These are phyloP conservation scores for Tulasnella sp. DNA, from an alignment of 768 basidiomycete species.

Conservation along the genomic window DNA sequence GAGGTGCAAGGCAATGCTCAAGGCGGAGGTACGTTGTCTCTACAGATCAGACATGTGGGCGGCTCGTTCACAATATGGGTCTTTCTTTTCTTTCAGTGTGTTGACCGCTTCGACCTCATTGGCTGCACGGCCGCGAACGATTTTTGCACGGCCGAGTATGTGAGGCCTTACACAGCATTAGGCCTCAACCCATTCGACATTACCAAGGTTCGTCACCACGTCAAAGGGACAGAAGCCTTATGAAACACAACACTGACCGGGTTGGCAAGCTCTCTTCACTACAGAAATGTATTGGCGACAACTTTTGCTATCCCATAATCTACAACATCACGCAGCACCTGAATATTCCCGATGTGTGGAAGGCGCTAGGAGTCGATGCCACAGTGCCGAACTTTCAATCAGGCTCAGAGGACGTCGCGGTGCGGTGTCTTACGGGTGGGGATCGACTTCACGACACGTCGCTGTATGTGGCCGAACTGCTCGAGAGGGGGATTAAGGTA, in stretches of 20 bases:
- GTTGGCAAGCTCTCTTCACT: too few relatives aligned
- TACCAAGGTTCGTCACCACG: neutral
- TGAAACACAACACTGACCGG: too few relatives aligned
- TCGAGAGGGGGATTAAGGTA: constrained; percentile 62
- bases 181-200: constrained; percentile 30
- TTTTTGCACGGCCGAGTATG: constrained; percentile 55
- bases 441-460: constrained; percentile 29
- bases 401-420: constrained; percentile 44
- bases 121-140: constrained; percentile 52
- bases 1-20: constrained; percentile 50
- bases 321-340: constrained; percentile 43
- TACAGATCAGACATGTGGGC: too few relatives aligned
- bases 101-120: constrained; percentile 54
- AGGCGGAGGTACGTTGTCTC: constrained; percentile 30
- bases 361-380: constrained; percentile 46
- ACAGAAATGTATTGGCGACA: constrained; percentile 44
- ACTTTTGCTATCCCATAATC: constrained; percentile 43
- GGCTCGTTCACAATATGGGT: too few relatives aligned
- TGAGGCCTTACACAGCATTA: constrained; percentile 30
- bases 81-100: constrained; percentile 40
- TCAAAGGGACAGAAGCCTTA: too few relatives aligned
- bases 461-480: constrained; percentile 48
- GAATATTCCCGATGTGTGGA: constrained; percentile 43
- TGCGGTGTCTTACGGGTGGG: constrained; percentile 42
- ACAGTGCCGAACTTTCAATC: constrained; percentile 40